A percentile compares a stretch with the other conserved stretches of the same genome.
These are phyloP conservation scores for Thelephora aurantiotincta DNA, from an alignment of 768 basidiomycete genomes.

Conservation along the genomic window DNA sequence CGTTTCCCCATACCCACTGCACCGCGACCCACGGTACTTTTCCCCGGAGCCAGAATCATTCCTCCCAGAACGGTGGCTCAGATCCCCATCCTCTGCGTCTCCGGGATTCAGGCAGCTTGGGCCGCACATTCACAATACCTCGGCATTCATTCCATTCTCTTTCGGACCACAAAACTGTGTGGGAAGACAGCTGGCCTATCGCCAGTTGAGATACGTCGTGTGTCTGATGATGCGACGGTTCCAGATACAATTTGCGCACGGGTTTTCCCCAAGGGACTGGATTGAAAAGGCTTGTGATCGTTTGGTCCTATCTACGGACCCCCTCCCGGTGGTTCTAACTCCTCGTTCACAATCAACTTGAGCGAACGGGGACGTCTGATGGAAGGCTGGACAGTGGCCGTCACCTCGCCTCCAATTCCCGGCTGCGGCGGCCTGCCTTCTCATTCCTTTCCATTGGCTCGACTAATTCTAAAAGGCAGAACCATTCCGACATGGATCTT, in stretches of 20 bases:
- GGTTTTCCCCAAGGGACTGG: conserved; percentile 21
- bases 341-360: too few species aligned
- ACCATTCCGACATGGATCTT: too few species aligned
- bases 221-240: conserved; percentile 25
- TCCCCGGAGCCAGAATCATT: neutral
- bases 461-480: too few species aligned
- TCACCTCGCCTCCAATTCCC: too few species aligned
- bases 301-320: conserved; percentile 23
- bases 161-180: conserved; percentile 30
- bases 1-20: neutral
- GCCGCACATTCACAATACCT: conserved; percentile 17
- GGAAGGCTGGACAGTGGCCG: too few species aligned
- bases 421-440: too few species aligned
- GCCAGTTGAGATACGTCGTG: conserved; percentile 27
- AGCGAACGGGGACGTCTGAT: too few species aligned
- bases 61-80: neutral
- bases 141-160: conserved; percentile 32
- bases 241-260: conserved; percentile 25
- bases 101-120: too few species aligned
- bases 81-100: neutral
- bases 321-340: neutral
- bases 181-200: conserved; percentile 28
- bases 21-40: neutral
- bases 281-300: conserved; percentile 22
- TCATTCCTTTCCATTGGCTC: too few species aligned